Conservation (phyloP, 345 rosid genomes). For the Cardiospermum halicacabum region DNA sequence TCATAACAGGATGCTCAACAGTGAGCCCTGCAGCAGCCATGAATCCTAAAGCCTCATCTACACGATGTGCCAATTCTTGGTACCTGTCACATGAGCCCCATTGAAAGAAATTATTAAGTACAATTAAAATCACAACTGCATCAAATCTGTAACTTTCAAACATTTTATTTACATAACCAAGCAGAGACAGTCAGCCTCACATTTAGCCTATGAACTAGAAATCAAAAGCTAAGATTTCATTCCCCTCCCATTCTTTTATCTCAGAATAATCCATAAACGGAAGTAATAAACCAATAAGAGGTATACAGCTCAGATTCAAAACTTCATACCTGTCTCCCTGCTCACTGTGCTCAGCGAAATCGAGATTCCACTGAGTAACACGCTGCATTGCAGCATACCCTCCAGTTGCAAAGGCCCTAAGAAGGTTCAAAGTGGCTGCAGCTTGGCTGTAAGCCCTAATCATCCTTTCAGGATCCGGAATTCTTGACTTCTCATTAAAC, state of each 20-base stretch:
- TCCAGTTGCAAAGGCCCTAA: conserved; percentile 66
- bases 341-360: conserved; percentile 50
- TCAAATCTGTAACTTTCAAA: neutral
- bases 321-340: conserved; percentile 49
- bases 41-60: conserved; percentile 66
- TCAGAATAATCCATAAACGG: neutral
- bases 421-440: conserved; percentile 58
- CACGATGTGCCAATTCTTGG: conserved; percentile 47
- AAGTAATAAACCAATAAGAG: neutral
- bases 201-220: neutral
- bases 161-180: neutral
- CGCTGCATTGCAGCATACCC: conserved; percentile 66
- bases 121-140: neutral
- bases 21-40: conserved; percentile 63
- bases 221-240: neutral
- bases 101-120: neutral
- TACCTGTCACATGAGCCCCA: conserved; percentile 29
- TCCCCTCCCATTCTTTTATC: neutral
- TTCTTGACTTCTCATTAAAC: conserved; percentile 51
- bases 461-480: conserved; percentile 57
- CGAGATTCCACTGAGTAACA: conserved; percentile 65
- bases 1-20: conserved; percentile 52
- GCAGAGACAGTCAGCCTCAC: neutral
- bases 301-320: neutral
- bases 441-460: conserved; percentile 51